These are phyloP conservation scores for Penicillium waksmanii DNA, from an alignment of 495 filamentous ascomycete genomes.

Conservation along the genomic window DNA sequence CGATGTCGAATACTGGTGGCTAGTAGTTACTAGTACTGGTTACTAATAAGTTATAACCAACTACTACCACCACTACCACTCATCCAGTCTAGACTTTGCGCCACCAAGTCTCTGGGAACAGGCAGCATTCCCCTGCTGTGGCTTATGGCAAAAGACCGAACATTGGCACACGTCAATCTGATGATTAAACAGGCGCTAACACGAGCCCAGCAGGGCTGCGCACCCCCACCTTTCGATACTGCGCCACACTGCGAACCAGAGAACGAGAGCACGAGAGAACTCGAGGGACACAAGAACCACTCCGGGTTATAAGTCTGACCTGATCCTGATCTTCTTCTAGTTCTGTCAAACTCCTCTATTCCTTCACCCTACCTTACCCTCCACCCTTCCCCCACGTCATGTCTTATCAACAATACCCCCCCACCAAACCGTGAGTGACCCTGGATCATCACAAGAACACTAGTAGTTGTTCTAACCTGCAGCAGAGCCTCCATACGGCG, in stretches of 20 bases:
- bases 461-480: slow-evolving; percentile 11
- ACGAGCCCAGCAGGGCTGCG: slow-evolving; percentile 6
- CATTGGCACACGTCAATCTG: slow-evolving; percentile 19
- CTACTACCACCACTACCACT: neutral
- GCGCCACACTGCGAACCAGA: slow-evolving; percentile 20
- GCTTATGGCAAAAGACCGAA: neutral
- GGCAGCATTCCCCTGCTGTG: slow-evolving; percentile 1
- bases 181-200: neutral
- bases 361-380: too few species aligned
- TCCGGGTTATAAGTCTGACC: neutral
- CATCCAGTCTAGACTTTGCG: neutral
- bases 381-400: slow-evolving; percentile 15
- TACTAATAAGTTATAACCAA: neutral
- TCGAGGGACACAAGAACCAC: neutral
- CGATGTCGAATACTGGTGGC: too few species aligned
- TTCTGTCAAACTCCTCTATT: neutral
- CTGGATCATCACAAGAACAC: neutral
- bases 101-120: neutral
- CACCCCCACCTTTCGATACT: slow-evolving; percentile 2
- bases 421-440: slow-evolving; percentile 34
- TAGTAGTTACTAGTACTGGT: too few species aligned
- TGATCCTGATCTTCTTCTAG: neutral
- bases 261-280: neutral
- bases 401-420: slow-evolving; percentile 35
- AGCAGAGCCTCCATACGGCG: slow-evolving; percentile 34